Evolutionary conservation across 306 rosid species (phyloP), one percentile per base, ranked within the genome.

Genomic region (Sesbania bispinosa): DNA sequence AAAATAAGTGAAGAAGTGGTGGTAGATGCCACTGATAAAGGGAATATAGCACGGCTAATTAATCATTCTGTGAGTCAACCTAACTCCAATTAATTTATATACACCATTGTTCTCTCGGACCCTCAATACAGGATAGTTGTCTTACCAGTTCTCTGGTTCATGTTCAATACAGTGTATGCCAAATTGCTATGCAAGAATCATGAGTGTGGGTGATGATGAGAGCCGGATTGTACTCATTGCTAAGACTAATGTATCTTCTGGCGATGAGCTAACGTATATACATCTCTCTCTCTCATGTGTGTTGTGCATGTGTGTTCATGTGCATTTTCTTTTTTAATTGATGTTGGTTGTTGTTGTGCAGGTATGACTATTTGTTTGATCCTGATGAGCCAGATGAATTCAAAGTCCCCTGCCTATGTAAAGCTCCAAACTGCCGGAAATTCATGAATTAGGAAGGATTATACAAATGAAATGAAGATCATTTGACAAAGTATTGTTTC

Each of bases 1-100:
- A 92, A 89, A 86, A 92, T 89, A 69, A 87, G 97, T 54, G 97
- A 89, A 78, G 97, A 92, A 36, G 96, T 92, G 62, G 94, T 92
- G 43, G 92, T 89, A 43, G 97, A 92, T 67, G 97, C 97, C 54
- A 92, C 96, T 0, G 92, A 92, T 38, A 92, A 92, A 83, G 97
- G 97, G 74, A 92, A 92, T 47, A 89, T 92, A 67, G 96, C 97
- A 2, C 94, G 96, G 71, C 77, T 92, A 66, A 92, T 92, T 39
- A 92, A 92, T 87, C 97, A 92, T 78, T 92, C 94, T 16, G 97
- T 89, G 80, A 85, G 96, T 81, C 38, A 50, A 65, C 74, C 10
- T 62, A 55, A 69, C 20, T 14, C 62, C 38, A 32, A 32, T 32
- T 32, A 32, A 32, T 5, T 32, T n/a, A n/a, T n/a, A n/a, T n/a